Conservation (phyloP, 768 basidiomycete genomes). For the Phaeotremella fagi region DNA sequence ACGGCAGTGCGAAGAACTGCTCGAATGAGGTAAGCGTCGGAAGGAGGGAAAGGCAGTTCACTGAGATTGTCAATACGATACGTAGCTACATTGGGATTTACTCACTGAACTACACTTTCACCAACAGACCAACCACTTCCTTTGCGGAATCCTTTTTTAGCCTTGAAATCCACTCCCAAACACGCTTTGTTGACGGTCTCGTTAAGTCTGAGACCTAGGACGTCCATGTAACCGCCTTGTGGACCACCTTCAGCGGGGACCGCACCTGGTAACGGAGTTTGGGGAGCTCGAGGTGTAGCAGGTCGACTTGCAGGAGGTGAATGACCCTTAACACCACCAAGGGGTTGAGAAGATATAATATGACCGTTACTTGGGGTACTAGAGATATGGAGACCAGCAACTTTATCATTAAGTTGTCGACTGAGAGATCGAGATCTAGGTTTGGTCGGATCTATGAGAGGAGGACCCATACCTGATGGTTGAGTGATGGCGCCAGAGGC, state of each 20-base stretch:
- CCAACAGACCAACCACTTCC: constrained; percentile 44
- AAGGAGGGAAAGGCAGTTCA: constrained; percentile 40
- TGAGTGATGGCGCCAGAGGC: constrained; percentile 11
- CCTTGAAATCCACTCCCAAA: constrained; percentile 42
- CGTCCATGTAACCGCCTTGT: constrained; percentile 43
- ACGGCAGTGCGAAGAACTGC: constrained; percentile 45
- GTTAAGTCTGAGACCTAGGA: constrained; percentile 41
- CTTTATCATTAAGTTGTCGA: constrained; percentile 34
- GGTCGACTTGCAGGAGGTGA: constrained; percentile 39
- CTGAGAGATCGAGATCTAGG: constrained; percentile 35
- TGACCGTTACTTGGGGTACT: constrained; percentile 13
- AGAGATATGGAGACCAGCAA: constrained; percentile 19
- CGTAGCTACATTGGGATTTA: not conserved
- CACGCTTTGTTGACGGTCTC: constrained; percentile 46
- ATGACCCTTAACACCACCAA: constrained; percentile 12
- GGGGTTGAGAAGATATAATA: constrained; percentile 12
- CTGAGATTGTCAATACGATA: constrained; percentile 4
- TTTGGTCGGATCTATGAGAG: constrained; percentile 10
- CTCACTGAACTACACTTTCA: constrained; percentile 45
- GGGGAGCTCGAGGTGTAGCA: constrained; percentile 26
- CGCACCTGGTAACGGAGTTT: constrained; percentile 13
- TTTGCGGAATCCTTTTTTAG: constrained; percentile 41
- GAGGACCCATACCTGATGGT: constrained; percentile 5
- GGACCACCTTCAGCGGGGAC: constrained; percentile 10
- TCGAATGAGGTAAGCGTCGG: constrained; percentile 46